Evolutionary conservation across 2,329 filamentous ascomycete genomes (phyloP), one percentile per base, ranked within the genome.

Genomic region (Phyllosticta ampelicida): DNA sequence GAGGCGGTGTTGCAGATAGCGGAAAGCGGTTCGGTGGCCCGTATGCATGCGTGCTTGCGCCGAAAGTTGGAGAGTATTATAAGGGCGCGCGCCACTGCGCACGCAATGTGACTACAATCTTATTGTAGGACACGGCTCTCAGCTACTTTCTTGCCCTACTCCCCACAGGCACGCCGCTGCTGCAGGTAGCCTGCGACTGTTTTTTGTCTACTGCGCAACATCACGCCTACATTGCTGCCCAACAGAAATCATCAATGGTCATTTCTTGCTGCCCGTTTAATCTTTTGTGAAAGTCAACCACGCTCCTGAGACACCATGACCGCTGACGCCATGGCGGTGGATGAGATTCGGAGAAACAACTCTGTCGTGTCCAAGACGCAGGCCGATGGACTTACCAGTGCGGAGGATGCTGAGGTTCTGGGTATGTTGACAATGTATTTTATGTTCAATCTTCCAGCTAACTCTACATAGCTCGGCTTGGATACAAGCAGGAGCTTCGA

Each of bases 401-500:
- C 68, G 36, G 72, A 73, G 60, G 74, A 76, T 67, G 73, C 72
- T 48, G 73, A 70, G 10, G 67, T 71, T 2, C 64, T 76, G 52
- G 73, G 73, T 69, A 68, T 29, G 48, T 54, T 61, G 48, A 61
- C 48, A 10, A 19, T 19, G 19, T 9, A 53, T 11, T 11, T 3
- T 30, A 1, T 3, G 8, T 26, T 26, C 4, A 8, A 26, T 26
- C 3, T 26, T 26, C 8, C 3, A 16, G 54, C 54, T 55, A 48
- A 56, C 20, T 8, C 16, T 16, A 11, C 29, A 54, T 56, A 67
- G 66, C 66, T 16, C 61, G 62, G 50, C 53, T 66, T 5, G 65
- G 66, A 18, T 81, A 80, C 69, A 80, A 84, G 66, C 81, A 85
- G 68, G 82, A 86, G 65, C 72, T 85, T 30, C 76, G 78, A 51